A percentile compares a stretch with the other conserved stretches of the same genome.
phyloP scores from a whole-genome alignment of 208 protist genomes.

The Entamoeba nuttalli region DNA sequence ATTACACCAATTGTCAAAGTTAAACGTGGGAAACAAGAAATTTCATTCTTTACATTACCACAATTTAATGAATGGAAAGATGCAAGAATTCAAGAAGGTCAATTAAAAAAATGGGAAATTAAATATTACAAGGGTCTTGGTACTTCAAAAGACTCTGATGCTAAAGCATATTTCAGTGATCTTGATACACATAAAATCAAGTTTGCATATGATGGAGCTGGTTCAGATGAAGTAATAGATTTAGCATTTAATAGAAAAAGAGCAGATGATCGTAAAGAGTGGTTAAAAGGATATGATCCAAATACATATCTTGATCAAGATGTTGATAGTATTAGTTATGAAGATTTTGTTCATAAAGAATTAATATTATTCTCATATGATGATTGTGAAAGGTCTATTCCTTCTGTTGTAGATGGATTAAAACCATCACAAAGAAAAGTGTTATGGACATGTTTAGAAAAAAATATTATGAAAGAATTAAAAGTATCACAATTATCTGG shows the following conservation, averaged over 20 bases:
- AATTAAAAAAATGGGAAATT: constrained; percentile 67
- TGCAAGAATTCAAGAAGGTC: constrained; percentile 35
- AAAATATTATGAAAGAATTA: constrained; percentile 81
- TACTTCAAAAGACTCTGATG: constrained; percentile 63
- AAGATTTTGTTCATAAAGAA: constrained; percentile 95
- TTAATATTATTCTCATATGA: constrained; percentile 94
- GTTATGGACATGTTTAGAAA: constrained; percentile 95
- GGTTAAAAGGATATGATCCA: not conserved
- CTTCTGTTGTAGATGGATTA: constrained; percentile 85
- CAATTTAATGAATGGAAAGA: constrained; percentile 88
- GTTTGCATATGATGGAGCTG: constrained; percentile 63
- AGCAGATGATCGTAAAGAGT: constrained; percentile 75
- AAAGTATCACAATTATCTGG: constrained; percentile 97
- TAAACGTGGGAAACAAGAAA: constrained; percentile 50
- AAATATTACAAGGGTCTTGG: constrained; percentile 89
- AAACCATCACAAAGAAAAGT: constrained; percentile 99
- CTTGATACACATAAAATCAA: constrained; percentile 79
- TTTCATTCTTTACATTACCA: constrained; percentile 94
- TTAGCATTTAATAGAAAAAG: constrained; percentile 92
- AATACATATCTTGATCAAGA: constrained; percentile 54
- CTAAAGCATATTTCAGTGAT: constrained; percentile 95
- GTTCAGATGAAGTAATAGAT: constrained; percentile 76
- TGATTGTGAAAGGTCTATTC: constrained; percentile 74
- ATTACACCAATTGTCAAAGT: constrained; percentile 99
- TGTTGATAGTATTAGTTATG: constrained; percentile 60